Percentiles rank a stretch among this genome's conserved stretches.
These are phyloP conservation scores for Trypanosoma boissoni DNA, from an alignment of 208 protist species.

Conservation along the genomic window DNA sequence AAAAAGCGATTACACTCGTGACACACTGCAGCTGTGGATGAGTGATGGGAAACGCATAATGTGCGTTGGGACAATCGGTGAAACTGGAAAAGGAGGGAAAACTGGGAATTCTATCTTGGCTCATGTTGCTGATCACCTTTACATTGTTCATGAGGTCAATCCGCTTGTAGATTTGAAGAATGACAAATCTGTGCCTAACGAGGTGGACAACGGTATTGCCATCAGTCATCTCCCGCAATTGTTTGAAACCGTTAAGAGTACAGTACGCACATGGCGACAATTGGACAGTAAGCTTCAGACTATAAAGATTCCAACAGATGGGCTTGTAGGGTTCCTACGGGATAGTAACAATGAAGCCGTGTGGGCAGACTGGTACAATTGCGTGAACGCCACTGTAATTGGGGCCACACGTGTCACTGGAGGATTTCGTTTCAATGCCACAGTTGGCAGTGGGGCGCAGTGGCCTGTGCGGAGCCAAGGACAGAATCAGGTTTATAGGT, in stretches of 20 bases:
- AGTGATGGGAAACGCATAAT: background rate
- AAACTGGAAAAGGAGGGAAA: background rate
- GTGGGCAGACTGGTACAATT: constrained; percentile 12
- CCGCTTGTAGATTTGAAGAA: background rate
- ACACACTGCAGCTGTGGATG: background rate
- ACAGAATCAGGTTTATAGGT: constrained; percentile 20
- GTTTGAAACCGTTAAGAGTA: background rate
- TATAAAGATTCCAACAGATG: background rate
- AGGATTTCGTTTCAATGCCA: constrained; percentile 5
- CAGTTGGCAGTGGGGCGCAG: constrained; percentile 4
- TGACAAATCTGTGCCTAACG: background rate
- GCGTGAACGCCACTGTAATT: constrained; percentile 2
- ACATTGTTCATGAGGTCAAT: background rate
- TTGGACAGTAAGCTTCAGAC: background rate
- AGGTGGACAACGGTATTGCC: background rate
- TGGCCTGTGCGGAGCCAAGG: constrained; percentile 25
- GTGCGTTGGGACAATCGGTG: background rate
- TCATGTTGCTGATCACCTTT: background rate
- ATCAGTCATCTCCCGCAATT: background rate
- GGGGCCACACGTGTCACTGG: background rate
- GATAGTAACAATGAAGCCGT: background rate
- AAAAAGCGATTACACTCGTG: background rate
- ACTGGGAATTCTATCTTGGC: background rate
- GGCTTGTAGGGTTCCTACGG: constrained; percentile 11
- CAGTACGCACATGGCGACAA: background rate